Base-by-base conservation (phyloP, 768 basidiomycete genomes). In the Termitomyces heimii region DNA sequence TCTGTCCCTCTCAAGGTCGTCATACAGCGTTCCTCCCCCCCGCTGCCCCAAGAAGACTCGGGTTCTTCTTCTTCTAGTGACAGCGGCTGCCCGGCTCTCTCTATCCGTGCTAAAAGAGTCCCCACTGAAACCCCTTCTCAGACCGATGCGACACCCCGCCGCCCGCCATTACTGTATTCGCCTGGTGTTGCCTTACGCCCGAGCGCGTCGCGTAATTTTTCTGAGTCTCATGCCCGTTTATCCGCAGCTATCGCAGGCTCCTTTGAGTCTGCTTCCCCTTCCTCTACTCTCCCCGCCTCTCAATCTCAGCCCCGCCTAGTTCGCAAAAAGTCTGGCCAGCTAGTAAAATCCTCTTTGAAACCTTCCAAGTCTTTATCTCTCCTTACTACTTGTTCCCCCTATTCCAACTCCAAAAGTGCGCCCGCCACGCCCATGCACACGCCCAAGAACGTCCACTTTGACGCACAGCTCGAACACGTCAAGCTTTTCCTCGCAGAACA, bases 401-500 rank as follows among this genome's bases (percentile, higher is more conserved):
- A 58, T 54, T 73, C 75, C 58, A 78, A 77, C 45, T 58, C 44
- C 65, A 83, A 86, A 73, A 92, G 89, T 69, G 89, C 85, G 56
- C 96, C 96, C 0, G 77, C 74, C 3, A 94, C 94, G 3, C 95
- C 95, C 0, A 85, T 81, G 5, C 77, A 78, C 39, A 74, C 57
- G 2, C 56, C 82, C 61, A 95, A 97, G 69, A 86, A 84, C 26
- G 96, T 99, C 9, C 93, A 97, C 66, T 99, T 99, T 60, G 92
- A 96, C 72, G 70, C 86, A 5, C 84, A 94, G 67, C 82, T 98
- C 53, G 96, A 97, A 70, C 91, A 93, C 55, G 91, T 98, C 60
- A 95, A 95, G 72, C 81, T 95, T 47, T 98, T 98, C 77, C 77
- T 95, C 56, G 87, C 95, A 13, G 91, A 94, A 72, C 96, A 98